Base-by-base conservation (phyloP, 78 protist species). In the Chrysochromulina parva region DNA sequence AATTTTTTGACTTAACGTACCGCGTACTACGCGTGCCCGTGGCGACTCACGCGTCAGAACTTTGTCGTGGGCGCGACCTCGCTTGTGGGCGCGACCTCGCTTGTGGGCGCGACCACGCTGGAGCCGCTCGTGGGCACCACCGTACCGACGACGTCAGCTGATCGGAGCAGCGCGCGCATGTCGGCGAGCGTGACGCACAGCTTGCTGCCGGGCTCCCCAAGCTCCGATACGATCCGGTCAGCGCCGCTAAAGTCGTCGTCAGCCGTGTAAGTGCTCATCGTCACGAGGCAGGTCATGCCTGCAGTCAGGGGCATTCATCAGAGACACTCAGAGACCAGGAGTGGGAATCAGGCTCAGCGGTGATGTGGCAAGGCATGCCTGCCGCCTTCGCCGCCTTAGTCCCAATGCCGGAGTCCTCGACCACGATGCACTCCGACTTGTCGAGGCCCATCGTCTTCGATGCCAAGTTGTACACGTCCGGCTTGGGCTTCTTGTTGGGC, bases 401-500 rank as follows among this genome's bases (percentile, higher is more conserved):
- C 22, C 88, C 88, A 13, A 82, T 57, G 67, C 66, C 66, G 69
- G 55, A 14, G 67, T 82, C 88, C 88, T 82, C 88, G 67, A 82
- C 13, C 17, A 82, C 88, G 7, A 82, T 53, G 69, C 88, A 69
- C 22, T 11, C 19, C n/a, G 48, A 20, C 78, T 16, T 26, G 78
- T 69, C 52, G 78, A 69, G 52, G 19, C 17, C 60, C 20, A 78
- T 1, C 86, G 16, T 14, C 86, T 53, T 7, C 62, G 60, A 58
- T 2, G 86, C 86, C 28, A 78, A 62, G 14, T 10, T 0, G 86
- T 78, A 78, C 53, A 78, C 86, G 47, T 78, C 86, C 22, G 86
- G 86, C 86, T 26, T 47, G 6, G 86, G 86, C 86, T 78, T 78
- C 60, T 78, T 78, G 19, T 1, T 2, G 4, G 86, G 48, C 16